Conservation (phyloP, 805 yeast genomes). For the Cyberlindnera euphorbiiphila region DNA sequence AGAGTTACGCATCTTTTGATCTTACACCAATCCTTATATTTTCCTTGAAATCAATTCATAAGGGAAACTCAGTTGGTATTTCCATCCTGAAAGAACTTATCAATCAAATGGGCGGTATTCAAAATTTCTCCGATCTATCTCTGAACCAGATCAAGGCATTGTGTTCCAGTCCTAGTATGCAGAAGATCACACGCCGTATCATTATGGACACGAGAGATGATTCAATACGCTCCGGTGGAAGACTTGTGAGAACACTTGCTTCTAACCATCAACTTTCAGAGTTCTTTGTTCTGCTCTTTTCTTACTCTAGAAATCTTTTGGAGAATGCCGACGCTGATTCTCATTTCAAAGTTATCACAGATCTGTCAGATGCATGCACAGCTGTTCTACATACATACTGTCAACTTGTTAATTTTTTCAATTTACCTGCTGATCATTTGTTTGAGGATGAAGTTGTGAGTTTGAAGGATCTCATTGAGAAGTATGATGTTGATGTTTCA, state of each 20-base stretch:
- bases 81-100: conserved; percentile 66
- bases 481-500: conserved; percentile 44
- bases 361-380: conserved; percentile 66
- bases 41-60: conserved; percentile 59
- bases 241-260: conserved; percentile 44
- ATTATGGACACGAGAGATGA: conserved; percentile 50
- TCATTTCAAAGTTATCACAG: conserved; percentile 69
- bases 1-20: conserved; percentile 51
- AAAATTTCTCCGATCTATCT: conserved; percentile 63
- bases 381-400: conserved; percentile 63
- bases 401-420: conserved; percentile 53
- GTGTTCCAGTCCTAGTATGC: conserved; percentile 60
- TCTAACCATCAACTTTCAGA: conserved; percentile 51
- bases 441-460: conserved; percentile 37
- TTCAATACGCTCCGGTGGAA: conserved; percentile 43
- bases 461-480: conserved; percentile 36
- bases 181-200: conserved; percentile 48
- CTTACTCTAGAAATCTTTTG: conserved; percentile 39
- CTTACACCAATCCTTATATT: conserved; percentile 57
- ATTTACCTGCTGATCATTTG: conserved; percentile 29
- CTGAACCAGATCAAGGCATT: conserved; percentile 59
- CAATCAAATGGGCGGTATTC: conserved; percentile 75
- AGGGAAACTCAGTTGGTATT: conserved; percentile 54
- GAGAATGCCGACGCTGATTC: conserved; percentile 31
- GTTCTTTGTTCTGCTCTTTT: conserved; percentile 59